Base-by-base conservation (phyloP, 176 grass and related monocot genomes). In the Zea luxurians region DNA sequence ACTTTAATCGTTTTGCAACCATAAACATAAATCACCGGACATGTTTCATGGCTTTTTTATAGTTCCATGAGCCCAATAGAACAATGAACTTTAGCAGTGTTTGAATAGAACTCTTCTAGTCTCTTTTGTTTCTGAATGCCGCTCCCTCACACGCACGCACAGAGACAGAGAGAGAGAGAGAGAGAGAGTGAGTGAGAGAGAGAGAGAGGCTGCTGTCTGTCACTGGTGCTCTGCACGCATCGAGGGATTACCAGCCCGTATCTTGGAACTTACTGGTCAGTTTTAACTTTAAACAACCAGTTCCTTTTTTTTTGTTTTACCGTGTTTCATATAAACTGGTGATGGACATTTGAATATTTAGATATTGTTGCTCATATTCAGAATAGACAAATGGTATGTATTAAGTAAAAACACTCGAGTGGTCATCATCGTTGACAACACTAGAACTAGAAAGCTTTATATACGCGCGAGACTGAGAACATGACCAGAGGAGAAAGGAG, bases 401-500 rank as follows among this genome's bases (percentile, higher is more conserved):
- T 27, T 27, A 17, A 45, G 4, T 68, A 44, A 53, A 68, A 34
- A 64, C 16, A 58, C 50, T 64, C 45, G 62, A 55, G 37, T 40
- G 54, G 37, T 13, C 50, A 53, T 60, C 10, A 40, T 48, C 63
- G 62, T 20, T 34, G 58, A 61, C 20, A 34, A 37, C 20, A 37
- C 54, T 55, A 55, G 18, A 85, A 0, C 27, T 27, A 27, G 27
- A 27, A 27, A 27, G 27, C 68, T 70, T 66, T 64, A 49, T 20
- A 76, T 63, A 84, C 41, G 63, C 18, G 37, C 59, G 34, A 66
- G 27, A 16, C 16, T 49, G 44, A 27, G 20, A 79, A 78, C 73
- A 38, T 53, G 70, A 8, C 1, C 6, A 37, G 16, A 68, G 41
- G 13, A 5, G 1, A 34, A 63, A 61, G 16, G 50, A n/a, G 46